Conservation (phyloP, 2,329 filamentous ascomycete species). For the Pseudopithomyces chartarum region DNA sequence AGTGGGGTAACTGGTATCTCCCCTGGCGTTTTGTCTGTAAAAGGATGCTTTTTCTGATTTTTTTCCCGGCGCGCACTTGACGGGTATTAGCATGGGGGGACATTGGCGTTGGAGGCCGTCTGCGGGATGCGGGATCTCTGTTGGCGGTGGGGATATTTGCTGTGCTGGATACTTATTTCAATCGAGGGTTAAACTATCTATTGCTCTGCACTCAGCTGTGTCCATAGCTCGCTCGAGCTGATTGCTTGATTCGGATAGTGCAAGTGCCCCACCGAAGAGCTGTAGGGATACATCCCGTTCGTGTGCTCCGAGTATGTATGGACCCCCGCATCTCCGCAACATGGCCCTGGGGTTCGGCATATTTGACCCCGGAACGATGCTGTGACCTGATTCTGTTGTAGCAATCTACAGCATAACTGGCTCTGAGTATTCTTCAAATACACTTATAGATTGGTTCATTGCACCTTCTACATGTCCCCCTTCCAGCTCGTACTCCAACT, state of each 20-base stretch:
- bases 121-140: constrained; percentile 15
- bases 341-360: neutral
- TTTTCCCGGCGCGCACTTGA: constrained; percentile 6
- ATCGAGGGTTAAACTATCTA: no score
- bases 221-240: constrained; percentile 7
- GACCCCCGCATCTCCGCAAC: constrained; percentile 6
- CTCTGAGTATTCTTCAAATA: no score
- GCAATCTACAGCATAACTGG: no score
- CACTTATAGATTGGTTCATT: no score
- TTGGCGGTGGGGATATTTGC: no score
- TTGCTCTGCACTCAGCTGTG: no score
- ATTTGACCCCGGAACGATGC: neutral
- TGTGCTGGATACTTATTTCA: no score
- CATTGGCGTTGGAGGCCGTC: constrained; percentile 25
- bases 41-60: neutral
- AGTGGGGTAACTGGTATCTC: neutral
- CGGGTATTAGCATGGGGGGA: constrained; percentile 8
- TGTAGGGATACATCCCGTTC: no score
- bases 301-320: no score
- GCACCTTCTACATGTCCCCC: neutral
- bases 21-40: neutral
- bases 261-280: no score
- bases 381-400: neutral
- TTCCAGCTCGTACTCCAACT: neutral
- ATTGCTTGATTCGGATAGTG: constrained; percentile 8